Conservation (phyloP, 441 rosid species). For the Populus hybrid region DNA sequence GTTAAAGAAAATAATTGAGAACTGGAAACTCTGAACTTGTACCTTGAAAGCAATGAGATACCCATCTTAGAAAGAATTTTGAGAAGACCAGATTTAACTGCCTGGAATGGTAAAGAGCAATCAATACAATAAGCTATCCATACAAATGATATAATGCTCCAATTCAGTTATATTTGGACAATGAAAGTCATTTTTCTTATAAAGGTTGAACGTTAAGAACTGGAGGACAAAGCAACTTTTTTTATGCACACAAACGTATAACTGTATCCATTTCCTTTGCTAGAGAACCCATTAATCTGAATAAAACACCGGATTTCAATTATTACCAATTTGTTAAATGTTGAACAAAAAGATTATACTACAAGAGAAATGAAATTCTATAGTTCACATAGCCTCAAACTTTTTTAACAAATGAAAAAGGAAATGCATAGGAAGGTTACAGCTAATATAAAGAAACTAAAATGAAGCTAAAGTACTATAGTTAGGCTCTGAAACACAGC, state of each 20-base stretch:
- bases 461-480: background rate
- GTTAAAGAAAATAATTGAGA: background rate
- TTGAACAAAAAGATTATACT: background rate
- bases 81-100: conserved; percentile 88
- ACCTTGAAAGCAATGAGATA: conserved; percentile 97
- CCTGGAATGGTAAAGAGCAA: conserved; percentile 51
- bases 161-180: background rate
- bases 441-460: background rate
- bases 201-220: background rate
- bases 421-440: background rate
- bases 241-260: background rate
- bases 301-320: background rate
- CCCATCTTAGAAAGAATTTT: conserved; percentile 99
- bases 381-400: conserved; percentile 2
- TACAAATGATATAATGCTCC: conserved; percentile 2
- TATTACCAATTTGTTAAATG: background rate
- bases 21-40: conserved; percentile 10
- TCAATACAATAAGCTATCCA: background rate
- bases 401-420: background rate
- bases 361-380: background rate
- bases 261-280: background rate
- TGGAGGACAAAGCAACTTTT: background rate
- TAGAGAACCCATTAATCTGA: background rate
- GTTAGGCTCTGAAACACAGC: background rate
- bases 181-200: background rate